phyloP scores from a whole-genome alignment of 192 early-diverging fungal genomes.

The Pilobolus umbonatus region DNA sequence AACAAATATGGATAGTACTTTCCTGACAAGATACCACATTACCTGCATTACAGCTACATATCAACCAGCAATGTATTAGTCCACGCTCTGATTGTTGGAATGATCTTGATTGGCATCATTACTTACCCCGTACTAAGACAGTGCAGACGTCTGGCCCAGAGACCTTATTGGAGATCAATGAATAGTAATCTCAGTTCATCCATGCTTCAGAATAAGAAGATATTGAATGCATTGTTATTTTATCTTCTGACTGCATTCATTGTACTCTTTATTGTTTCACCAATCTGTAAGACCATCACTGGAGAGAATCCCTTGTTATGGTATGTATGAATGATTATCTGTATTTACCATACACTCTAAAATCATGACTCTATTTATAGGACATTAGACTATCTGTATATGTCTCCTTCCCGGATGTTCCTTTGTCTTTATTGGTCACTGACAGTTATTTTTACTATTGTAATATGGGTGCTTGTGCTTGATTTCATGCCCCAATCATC shows the following conservation, averaged over 20 bases:
- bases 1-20: constrained; percentile 20
- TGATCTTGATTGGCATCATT: constrained; percentile 60
- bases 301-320: constrained; percentile 66
- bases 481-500: constrained; percentile 6
- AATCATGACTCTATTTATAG: background rate
- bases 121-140: constrained; percentile 49
- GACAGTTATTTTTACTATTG: constrained; percentile 37
- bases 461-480: constrained; percentile 34
- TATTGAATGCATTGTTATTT: constrained; percentile 37
- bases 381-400: constrained; percentile 31
- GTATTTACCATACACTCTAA: background rate
- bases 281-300: constrained; percentile 44
- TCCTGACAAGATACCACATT: constrained; percentile 23
- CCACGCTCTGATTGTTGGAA: constrained; percentile 62
- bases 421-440: constrained; percentile 45
- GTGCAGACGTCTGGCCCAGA: constrained; percentile 43
- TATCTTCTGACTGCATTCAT: constrained; percentile 38
- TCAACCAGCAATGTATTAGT: constrained; percentile 45
- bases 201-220: constrained; percentile 25
- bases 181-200: constrained; percentile 16
- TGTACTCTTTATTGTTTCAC: constrained; percentile 49
- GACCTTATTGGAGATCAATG: constrained; percentile 35
- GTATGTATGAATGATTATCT: constrained; percentile 33
- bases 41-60: constrained; percentile 14
- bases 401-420: constrained; percentile 31